phyloP scores from a whole-genome alignment of 2,329 filamentous ascomycete genomes.

The Dothideomycetidae sp. region DNA sequence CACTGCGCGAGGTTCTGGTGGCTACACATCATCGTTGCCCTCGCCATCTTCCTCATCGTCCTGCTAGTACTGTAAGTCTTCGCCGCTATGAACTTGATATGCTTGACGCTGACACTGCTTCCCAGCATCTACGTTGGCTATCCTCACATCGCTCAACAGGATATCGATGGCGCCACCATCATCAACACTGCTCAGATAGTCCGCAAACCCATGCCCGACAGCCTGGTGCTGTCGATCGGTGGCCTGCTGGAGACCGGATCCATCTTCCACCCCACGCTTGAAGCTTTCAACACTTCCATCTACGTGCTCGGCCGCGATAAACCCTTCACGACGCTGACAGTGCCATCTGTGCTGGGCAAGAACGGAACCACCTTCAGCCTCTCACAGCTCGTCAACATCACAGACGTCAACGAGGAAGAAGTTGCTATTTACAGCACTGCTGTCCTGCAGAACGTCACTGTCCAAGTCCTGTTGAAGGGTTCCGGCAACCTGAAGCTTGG shows the following conservation, averaged over 20 bases:
- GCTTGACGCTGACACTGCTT: background rate
- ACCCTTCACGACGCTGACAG: constrained; percentile 31
- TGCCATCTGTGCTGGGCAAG: constrained; percentile 32
- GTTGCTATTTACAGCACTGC: constrained; percentile 38
- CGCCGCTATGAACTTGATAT: too few species aligned
- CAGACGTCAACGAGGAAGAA: constrained; percentile 25
- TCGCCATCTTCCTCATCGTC: constrained; percentile 39
- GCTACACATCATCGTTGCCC: constrained; percentile 40
- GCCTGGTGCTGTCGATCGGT: constrained; percentile 35
- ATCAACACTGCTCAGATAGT: constrained; percentile 38
- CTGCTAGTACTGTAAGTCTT: constrained; percentile 45
- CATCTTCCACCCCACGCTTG: constrained; percentile 40
- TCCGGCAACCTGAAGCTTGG: constrained; percentile 38
- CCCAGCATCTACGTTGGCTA: constrained; percentile 43
- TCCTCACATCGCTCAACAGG: constrained; percentile 41
- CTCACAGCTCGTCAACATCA: constrained; percentile 32
- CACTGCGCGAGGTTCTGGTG: constrained; percentile 40
- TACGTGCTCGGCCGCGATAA: constrained; percentile 28
- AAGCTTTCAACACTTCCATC: constrained; percentile 38
- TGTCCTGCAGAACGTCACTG: constrained; percentile 35
- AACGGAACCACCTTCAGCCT: constrained; percentile 30
- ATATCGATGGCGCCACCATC: constrained; percentile 39
- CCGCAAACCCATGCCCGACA: constrained; percentile 34
- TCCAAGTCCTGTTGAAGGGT: constrained; percentile 38
- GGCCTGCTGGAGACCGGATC: constrained; percentile 31